Percentiles rank a stretch among this genome's conserved stretches.
These are phyloP conservation scores for Fusarium sp. DNA, from an alignment of 2,329 filamentous ascomycete genomes.

Conservation along the genomic window DNA sequence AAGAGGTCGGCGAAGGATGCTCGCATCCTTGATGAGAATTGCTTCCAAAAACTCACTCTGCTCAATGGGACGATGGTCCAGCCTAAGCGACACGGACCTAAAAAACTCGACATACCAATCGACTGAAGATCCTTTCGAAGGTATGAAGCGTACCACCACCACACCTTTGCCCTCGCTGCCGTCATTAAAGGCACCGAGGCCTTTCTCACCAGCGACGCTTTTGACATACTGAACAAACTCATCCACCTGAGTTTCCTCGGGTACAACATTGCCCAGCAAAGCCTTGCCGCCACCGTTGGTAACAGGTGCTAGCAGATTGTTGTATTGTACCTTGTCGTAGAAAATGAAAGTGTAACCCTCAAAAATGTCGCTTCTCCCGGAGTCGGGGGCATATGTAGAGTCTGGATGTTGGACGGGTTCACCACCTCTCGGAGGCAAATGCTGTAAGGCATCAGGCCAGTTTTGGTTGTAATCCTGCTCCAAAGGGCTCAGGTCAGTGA, in stretches of 20 bases:
- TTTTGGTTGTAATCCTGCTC: slow-evolving; percentile 84
- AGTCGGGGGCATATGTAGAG: slow-evolving; percentile 80
- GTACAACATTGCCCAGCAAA: slow-evolving; percentile 73
- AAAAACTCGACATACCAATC: slow-evolving; percentile 81
- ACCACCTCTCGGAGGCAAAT: slow-evolving; percentile 80
- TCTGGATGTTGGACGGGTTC: slow-evolving; percentile 80
- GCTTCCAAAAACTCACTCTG: slow-evolving; percentile 94
- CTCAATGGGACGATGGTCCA: slow-evolving; percentile 87
- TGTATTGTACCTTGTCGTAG: slow-evolving; percentile 81
- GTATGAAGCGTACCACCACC: slow-evolving; percentile 81
- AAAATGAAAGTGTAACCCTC: slow-evolving; percentile 92
- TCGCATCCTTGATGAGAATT: slow-evolving; percentile 85
- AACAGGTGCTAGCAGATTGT: slow-evolving; percentile 81
- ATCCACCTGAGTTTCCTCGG: slow-evolving; percentile 76
- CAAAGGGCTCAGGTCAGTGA: slow-evolving; percentile 69
- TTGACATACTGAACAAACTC: slow-evolving; percentile 86
- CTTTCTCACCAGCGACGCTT: slow-evolving; percentile 81
- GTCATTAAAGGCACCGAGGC: slow-evolving; percentile 74
- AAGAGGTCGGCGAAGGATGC: slow-evolving; percentile 78
- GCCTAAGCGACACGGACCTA: slow-evolving; percentile 76
- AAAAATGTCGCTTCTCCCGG: slow-evolving; percentile 79
- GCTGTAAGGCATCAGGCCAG: slow-evolving; percentile 83
- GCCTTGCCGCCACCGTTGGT: slow-evolving; percentile 88
- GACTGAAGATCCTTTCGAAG: slow-evolving; percentile 67
- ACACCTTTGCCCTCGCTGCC: slow-evolving; percentile 78